Evolutionary conservation across 192 early-diverging fungal genomes (phyloP).

Genomic region (Umbelopsis sp.): DNA sequence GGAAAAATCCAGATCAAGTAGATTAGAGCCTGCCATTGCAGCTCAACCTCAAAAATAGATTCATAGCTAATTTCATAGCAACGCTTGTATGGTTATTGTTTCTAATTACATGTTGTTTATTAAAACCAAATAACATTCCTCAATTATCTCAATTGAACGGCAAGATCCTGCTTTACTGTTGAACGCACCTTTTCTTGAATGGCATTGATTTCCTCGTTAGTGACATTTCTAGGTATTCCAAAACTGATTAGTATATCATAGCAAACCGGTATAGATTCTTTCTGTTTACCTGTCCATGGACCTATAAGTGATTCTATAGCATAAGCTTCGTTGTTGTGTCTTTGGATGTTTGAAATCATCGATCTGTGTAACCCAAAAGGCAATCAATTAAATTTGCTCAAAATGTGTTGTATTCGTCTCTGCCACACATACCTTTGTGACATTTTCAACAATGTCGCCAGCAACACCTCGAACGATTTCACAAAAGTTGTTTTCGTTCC

Average conservation of each 20-base stretch:
- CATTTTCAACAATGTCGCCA: conserved; percentile 90
- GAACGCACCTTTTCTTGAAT: conserved; percentile 82
- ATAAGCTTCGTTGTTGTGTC: conserved; percentile 78
- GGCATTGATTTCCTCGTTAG: conserved; percentile 93
- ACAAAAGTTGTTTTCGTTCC: conserved; percentile 94
- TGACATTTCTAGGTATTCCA: conserved; percentile 68
- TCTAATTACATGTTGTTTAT: not conserved
- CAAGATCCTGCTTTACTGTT: conserved; percentile 63
- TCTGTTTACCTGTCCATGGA: conserved; percentile 87
- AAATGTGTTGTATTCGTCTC: not conserved
- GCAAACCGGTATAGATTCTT: not conserved
- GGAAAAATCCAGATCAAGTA: conserved; percentile 28
- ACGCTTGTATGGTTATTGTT: not conserved
- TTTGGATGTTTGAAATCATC: conserved; percentile 91
- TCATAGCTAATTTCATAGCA: not conserved
- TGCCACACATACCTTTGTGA: conserved; percentile 65
- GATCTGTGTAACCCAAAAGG: conserved; percentile 51
- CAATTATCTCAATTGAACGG: conserved; percentile 76
- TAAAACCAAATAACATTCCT: conserved; percentile 13
- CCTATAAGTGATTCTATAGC: conserved; percentile 93
- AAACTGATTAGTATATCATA: not conserved
- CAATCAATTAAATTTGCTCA: not conserved
- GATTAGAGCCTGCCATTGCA: not conserved
- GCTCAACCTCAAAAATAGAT: conserved; percentile 8
- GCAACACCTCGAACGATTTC: conserved; percentile 91